Percentiles rank a stretch among this genome's conserved stretches.
Evolutionary conservation across 1,139 yeast species (phyloP).

Genomic region (Yamadazyma friedrichii): DNA sequence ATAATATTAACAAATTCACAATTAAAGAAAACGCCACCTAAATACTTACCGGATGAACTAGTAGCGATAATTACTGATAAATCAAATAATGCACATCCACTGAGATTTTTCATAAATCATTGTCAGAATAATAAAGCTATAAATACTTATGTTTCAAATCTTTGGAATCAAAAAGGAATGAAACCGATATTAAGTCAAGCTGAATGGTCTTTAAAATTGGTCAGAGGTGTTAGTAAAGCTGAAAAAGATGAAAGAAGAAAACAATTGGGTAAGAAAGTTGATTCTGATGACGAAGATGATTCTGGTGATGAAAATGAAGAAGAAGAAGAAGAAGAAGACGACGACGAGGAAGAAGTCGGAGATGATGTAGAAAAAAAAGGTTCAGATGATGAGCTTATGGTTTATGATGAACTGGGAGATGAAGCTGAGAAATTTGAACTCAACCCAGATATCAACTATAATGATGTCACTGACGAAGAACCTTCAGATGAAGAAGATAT

Average conservation of each 20-base stretch:
- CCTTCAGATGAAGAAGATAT: constrained; percentile 28
- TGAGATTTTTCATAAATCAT: constrained; percentile 45
- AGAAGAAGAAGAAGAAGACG: constrained; percentile 16
- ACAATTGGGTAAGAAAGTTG: constrained; percentile 23
- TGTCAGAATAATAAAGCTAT: constrained; percentile 42
- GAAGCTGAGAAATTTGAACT: constrained; percentile 37
- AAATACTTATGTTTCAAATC: constrained; percentile 50
- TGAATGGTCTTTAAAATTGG: constrained; percentile 58
- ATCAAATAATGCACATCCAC: constrained; percentile 37
- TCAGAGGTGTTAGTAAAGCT: constrained; percentile 55
- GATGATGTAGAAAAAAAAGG: constrained; percentile 10
- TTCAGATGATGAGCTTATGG: constrained; percentile 30
- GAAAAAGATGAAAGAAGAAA: constrained; percentile 35
- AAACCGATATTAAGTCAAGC: constrained; percentile 47
- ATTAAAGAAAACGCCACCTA: constrained; percentile 30
- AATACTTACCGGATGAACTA: constrained; percentile 27
- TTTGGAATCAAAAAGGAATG: constrained; percentile 58
- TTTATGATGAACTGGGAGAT: constrained; percentile 57
- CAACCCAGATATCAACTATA: constrained; percentile 50
- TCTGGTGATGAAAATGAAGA: constrained; percentile 22
- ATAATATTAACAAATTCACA: constrained; percentile 28
- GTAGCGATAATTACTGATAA: constrained; percentile 27
- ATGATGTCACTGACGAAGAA: constrained; percentile 64
- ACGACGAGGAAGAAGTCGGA: constrained; percentile 18
- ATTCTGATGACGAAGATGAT: constrained; percentile 17